A percentile compares a stretch with the other conserved stretches of the same genome.
phyloP scores from a whole-genome alignment of 2,329 filamentous ascomycete genomes.

The Aschersonia sp. region DNA sequence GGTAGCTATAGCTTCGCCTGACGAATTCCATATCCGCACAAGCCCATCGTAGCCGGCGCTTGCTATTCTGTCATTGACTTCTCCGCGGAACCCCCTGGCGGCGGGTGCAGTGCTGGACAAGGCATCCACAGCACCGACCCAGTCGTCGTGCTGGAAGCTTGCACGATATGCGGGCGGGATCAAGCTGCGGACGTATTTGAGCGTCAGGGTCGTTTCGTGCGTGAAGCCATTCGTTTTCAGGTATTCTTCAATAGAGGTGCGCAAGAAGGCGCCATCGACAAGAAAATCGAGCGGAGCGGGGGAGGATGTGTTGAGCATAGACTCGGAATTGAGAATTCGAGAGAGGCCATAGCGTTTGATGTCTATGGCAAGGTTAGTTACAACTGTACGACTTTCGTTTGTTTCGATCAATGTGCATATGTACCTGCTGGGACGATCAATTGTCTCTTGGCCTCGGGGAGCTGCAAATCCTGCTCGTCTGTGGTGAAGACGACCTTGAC shows the following conservation, averaged over 20 bases:
- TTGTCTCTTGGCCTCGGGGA: conserved; percentile 47
- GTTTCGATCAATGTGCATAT: not conserved
- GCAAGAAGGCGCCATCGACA: conserved; percentile 83
- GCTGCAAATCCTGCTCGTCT: conserved; percentile 43
- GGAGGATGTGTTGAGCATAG: conserved; percentile 49
- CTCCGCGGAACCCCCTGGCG: conserved; percentile 27
- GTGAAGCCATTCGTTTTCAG: conserved; percentile 76
- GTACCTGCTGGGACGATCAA: conserved; percentile 47
- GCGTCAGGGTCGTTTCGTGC: conserved; percentile 68
- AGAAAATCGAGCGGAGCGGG: conserved; percentile 87
- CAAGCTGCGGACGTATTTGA: conserved; percentile 88
- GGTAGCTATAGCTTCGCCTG: conserved; percentile 70
- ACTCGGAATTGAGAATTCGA: conserved; percentile 56
- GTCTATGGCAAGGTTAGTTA: conserved; percentile 22
- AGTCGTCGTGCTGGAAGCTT: conserved; percentile 94
- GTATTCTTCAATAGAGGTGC: conserved; percentile 82
- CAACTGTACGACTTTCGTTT: not conserved
- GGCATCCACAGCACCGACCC: conserved; percentile 80
- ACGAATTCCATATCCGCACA: conserved; percentile 78
- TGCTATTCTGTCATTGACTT: conserved; percentile 46
- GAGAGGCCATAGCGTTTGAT: conserved; percentile 59
- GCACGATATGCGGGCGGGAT: conserved; percentile 81
- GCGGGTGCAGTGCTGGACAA: conserved; percentile 53
- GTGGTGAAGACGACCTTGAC: conserved; percentile 57
- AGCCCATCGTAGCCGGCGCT: conserved; percentile 90